phyloP scores from a whole-genome alignment of 768 basidiomycete species.

The Suillus alpinus region DNA sequence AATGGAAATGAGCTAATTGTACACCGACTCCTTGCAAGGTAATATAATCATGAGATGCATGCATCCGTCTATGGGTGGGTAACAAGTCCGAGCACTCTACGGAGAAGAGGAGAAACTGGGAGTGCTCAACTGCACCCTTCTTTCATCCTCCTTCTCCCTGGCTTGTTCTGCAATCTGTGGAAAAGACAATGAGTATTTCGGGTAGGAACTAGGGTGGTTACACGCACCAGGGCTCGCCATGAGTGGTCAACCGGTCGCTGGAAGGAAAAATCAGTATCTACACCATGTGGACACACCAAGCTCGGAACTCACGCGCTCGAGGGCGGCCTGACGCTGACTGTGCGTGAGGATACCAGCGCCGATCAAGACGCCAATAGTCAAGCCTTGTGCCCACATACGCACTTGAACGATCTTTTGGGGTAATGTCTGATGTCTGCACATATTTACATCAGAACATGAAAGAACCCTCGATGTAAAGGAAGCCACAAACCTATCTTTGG shows the following conservation, averaged over 20 bases:
- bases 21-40: not conserved
- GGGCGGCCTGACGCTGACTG: slow-evolving; percentile 40
- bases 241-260: slow-evolving; percentile 26
- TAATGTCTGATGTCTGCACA: slow-evolving; percentile 40
- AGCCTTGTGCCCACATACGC: slow-evolving; percentile 86
- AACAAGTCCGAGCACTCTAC: slow-evolving; percentile 1
- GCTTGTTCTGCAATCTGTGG: slow-evolving; percentile 27
- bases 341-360: slow-evolving; percentile 69
- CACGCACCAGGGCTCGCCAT: slow-evolving; percentile 26
- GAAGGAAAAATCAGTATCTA: not conserved
- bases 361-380: slow-evolving; percentile 73
- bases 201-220: not conserved
- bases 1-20: not conserved
- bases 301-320: slow-evolving; percentile 12
- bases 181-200: not conserved
- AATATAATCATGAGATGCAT: not conserved
- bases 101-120: not conserved
- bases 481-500: slow-evolving; percentile 54
- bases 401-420: slow-evolving; percentile 70
- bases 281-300: not conserved
- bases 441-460: not conserved
- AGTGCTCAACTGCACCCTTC: slow-evolving; percentile 10
- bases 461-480: not conserved
- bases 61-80: not conserved
- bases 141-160: slow-evolving; percentile 17